Evolutionary conservation across 2,329 filamentous ascomycete species (phyloP).

Genomic region (Colletotrichum chrysophilum): DNA sequence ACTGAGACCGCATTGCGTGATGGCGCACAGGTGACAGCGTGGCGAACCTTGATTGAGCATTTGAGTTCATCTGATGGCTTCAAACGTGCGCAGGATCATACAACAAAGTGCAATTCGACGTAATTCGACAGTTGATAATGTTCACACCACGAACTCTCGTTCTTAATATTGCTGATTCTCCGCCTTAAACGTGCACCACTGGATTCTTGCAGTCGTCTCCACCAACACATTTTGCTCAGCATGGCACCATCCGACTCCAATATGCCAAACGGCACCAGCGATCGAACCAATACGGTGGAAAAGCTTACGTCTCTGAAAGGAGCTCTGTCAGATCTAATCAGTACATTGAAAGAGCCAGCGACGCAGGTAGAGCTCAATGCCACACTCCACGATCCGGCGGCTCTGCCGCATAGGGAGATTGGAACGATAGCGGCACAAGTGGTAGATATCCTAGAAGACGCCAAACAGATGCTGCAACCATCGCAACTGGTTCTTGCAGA

Average conservation of each 20-base stretch:
- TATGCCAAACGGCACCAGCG: background rate
- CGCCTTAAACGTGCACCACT: background rate
- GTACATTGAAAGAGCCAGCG: background rate
- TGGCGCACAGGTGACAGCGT: background rate
- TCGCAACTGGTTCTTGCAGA: constrained; percentile 22
- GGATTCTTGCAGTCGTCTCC: background rate
- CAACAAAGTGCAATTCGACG: background rate
- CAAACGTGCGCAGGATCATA: background rate
- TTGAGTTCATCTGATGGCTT: background rate
- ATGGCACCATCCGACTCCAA: background rate
- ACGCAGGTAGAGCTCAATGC: background rate
- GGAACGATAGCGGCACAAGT: background rate
- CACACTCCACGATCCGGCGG: background rate
- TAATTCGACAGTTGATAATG: background rate
- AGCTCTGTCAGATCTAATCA: background rate
- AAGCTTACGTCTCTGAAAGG: background rate
- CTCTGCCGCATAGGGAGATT: background rate
- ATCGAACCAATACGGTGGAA: background rate
- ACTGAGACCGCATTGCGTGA: background rate
- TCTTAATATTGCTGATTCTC: background rate
- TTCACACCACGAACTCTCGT: background rate
- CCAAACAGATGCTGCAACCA: constrained; percentile 19
- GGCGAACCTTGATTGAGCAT: background rate
- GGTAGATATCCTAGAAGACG: background rate
- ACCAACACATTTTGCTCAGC: background rate